Evolutionary conservation across 306 rosid genomes (phyloP).

Genomic region (Herpetospermum pedunculosum): DNA sequence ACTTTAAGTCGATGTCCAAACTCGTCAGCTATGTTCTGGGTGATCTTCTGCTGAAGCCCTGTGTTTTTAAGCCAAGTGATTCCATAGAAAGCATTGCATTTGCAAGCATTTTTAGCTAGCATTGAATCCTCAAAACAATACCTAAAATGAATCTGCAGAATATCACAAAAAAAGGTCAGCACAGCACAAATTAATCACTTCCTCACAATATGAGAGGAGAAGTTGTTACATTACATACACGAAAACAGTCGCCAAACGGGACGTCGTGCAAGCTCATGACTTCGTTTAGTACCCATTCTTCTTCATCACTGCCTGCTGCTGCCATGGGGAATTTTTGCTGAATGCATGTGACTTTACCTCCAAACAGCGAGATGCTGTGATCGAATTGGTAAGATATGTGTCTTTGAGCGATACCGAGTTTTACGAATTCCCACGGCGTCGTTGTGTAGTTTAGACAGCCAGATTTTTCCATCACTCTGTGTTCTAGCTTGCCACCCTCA

Average conservation of each 20-base stretch:
- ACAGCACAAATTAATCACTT: background rate
- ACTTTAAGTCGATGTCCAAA: slow-evolving; percentile 32
- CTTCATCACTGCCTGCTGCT: slow-evolving; percentile 18
- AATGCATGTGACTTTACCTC: slow-evolving; percentile 56
- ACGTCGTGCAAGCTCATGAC: slow-evolving; percentile 57
- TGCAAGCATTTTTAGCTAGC: slow-evolving; percentile 37
- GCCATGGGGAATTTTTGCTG: slow-evolving; percentile 34
- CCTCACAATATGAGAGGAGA: background rate
- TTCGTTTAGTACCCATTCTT: slow-evolving; percentile 53
- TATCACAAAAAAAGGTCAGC: background rate
- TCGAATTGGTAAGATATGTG: slow-evolving; percentile 47
- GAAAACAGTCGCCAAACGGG: slow-evolving; percentile 29
- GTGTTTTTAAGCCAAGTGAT: slow-evolving; percentile 58
- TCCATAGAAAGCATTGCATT: slow-evolving; percentile 40
- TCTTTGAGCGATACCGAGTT: slow-evolving; percentile 31
- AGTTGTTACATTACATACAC: background rate
- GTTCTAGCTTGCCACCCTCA: slow-evolving; percentile 61
- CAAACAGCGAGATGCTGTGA: slow-evolving; percentile 36
- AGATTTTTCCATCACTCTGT: slow-evolving; percentile 45
- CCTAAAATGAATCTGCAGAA: slow-evolving; percentile 54
- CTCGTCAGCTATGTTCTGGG: slow-evolving; percentile 39
- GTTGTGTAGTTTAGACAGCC: slow-evolving; percentile 51
- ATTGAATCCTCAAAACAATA: slow-evolving; percentile 42
- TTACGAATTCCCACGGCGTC: slow-evolving; percentile 48
- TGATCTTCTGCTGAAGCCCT: slow-evolving; percentile 48